Percentiles rank a stretch among this genome's conserved stretches.
Conservation (phyloP, 2,329 filamentous ascomycete genomes). For the Xylaria sp. region DNA sequence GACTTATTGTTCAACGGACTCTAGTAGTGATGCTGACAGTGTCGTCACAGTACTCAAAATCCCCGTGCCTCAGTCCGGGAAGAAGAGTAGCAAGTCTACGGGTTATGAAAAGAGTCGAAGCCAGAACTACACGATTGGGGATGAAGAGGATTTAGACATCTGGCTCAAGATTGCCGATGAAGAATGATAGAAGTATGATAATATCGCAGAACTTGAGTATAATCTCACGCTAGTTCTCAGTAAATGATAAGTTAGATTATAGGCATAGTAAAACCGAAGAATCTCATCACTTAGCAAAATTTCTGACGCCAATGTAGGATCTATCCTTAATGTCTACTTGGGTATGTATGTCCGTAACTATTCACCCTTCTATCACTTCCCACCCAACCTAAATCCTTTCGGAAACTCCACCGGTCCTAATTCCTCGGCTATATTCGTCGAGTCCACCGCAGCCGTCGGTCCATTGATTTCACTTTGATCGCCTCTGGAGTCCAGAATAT, state of each 20-base stretch:
- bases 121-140: neutral
- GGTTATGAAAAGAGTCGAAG: neutral
- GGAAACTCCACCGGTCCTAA: slow-evolving; percentile 43
- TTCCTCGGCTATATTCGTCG: slow-evolving; percentile 40
- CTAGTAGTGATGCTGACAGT: neutral
- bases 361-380: slow-evolving; percentile 4
- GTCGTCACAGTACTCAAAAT: neutral
- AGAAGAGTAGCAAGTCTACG: neutral
- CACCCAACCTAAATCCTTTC: slow-evolving; percentile 35
- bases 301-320: neutral
- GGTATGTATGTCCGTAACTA: neutral
- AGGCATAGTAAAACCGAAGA: neutral
- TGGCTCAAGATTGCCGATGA: slow-evolving; percentile 39
- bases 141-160: slow-evolving; percentile 32
- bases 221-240: neutral
- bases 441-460: slow-evolving; percentile 24
- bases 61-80: neutral
- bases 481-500: slow-evolving; percentile 40
- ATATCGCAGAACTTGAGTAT: slow-evolving; percentile 14
- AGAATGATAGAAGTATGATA: slow-evolving; percentile 13
- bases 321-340: neutral
- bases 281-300: neutral
- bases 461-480: neutral
- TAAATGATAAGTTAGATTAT: neutral
- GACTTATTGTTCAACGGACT: neutral